Evolutionary conservation across 2,329 filamentous ascomycete genomes (phyloP), one percentile per base, ranked within the genome.

Genomic region (Colletotrichum scovillei): DNA sequence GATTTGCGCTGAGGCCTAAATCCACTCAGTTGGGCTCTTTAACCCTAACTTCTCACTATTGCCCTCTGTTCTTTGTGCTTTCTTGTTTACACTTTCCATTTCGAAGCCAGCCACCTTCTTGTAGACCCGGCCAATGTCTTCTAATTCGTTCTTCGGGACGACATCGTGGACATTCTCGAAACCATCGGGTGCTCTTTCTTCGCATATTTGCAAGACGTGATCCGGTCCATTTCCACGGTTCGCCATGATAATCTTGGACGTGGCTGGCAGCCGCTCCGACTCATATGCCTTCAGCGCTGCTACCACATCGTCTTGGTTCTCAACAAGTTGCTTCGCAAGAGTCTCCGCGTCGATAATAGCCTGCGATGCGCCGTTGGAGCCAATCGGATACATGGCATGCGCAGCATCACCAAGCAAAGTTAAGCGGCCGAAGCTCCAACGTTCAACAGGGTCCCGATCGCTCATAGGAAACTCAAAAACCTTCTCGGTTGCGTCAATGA

Each of bases 361-460:
- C 26, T 71, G 68, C 7, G 63, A 71, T 8, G 73, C 73, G n/a
- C 75, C 75, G 60, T 76, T 76, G 8, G 75, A 74, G 19, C 75
- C 75, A 57, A 76, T 76, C 8, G 75, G 75, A 26, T 75, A 76
- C 38, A 70, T 75, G 19, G 75, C 73, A 19, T 76, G 75, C 7
- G 73, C 75, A 22, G 75, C 75, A 28, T 76, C 75, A 16, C 75
- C 75, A 6, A 72, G 73, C 11, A 75, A 67, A 12, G 67, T 74
- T 7, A 76, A 65, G 9, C 75, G 28, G 5, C 75, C 75, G 56
- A 74, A 74, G 24, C 70, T 75, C 75, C 75, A 76, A 16, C 68
- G 52, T n/a, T 66, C 71, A 3, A 76, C 49, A 3, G 75, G 73
- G 8, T 73, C 73, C 12, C 73, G 66, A 46, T 76, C 73, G 30